These are phyloP conservation scores for Fusarium sp. DNA, from an alignment of 2,329 filamentous ascomycete species.

Conservation along the genomic window DNA sequence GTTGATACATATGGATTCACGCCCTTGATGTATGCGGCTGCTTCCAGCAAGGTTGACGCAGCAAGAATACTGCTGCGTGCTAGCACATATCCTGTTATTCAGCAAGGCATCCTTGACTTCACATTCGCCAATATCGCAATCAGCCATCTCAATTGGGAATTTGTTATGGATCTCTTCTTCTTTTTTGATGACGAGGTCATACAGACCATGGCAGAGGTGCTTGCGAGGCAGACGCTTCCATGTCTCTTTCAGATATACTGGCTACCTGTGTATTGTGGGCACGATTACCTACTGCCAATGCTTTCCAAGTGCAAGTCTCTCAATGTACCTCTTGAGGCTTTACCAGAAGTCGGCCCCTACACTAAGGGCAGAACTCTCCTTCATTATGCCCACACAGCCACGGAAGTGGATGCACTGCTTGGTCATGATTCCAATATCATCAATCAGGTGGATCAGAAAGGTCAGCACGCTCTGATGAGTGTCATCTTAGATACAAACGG, in stretches of 20 bases:
- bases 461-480: not conserved
- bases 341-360: too few relatives aligned
- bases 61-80: not conserved
- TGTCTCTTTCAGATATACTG: too few relatives aligned
- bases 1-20: not conserved
- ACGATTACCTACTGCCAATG: too few relatives aligned
- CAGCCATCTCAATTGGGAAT: not conserved
- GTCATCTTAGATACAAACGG: rapidly evolving
- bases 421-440: not conserved
- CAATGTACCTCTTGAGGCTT: too few relatives aligned
- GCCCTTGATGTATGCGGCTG: constrained; percentile 13
- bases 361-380: not conserved
- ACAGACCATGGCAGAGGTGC: not conserved
- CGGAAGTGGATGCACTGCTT: not conserved
- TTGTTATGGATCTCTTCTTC: not conserved
- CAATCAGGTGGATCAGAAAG: not conserved
- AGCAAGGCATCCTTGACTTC: rapidly evolving
- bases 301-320: not conserved
- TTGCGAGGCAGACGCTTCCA: too few relatives aligned
- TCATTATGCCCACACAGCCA: not conserved
- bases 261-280: too few relatives aligned
- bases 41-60: not conserved
- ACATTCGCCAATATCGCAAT: not conserved
- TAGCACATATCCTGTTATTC: not conserved
- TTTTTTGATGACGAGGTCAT: not conserved